phyloP scores from a whole-genome alignment of 75 land plant genomes.

The Sequoia sempervirens region DNA sequence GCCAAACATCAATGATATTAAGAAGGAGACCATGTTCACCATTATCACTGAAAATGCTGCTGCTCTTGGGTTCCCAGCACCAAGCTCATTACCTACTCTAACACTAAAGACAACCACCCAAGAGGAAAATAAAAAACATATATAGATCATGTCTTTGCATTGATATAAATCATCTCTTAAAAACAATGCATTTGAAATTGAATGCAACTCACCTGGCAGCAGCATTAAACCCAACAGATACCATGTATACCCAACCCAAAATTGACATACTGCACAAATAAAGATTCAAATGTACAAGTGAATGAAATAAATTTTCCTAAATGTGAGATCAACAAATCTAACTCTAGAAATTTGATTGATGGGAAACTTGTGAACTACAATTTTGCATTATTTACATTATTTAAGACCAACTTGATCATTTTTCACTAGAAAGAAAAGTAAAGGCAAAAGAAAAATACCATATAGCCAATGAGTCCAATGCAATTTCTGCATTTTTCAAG shows the following conservation, averaged over 20 bases:
- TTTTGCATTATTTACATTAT: not conserved
- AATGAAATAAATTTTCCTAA: no score
- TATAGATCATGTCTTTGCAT: no score
- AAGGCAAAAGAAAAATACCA: slow-evolving; percentile 24
- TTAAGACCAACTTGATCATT: not conserved
- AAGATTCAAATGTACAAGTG: not conserved
- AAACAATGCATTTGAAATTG: not conserved
- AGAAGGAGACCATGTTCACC: slow-evolving; percentile 30
- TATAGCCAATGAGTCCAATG: slow-evolving; percentile 47
- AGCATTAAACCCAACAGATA: slow-evolving; percentile 73
- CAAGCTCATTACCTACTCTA: slow-evolving; percentile 58
- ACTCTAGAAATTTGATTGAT: not conserved
- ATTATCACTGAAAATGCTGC: slow-evolving; percentile 52
- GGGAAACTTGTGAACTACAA: not conserved
- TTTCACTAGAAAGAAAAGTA: not conserved
- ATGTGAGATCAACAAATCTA: not conserved
- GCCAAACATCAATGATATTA: slow-evolving; percentile 21
- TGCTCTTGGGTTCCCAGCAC: slow-evolving; percentile 60
- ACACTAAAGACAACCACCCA: slow-evolving; percentile 23
- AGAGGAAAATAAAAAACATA: not conserved
- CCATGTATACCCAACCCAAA: slow-evolving; percentile 51
- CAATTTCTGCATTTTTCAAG: slow-evolving; percentile 40
- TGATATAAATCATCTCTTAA: not conserved
- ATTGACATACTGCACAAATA: slow-evolving; percentile 43
- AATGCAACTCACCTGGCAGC: slow-evolving; percentile 52